A percentile compares a stretch with the other conserved stretches of the same genome.
phyloP scores from a whole-genome alignment of 495 filamentous ascomycete genomes.

The Penicilliopsis zonata region DNA sequence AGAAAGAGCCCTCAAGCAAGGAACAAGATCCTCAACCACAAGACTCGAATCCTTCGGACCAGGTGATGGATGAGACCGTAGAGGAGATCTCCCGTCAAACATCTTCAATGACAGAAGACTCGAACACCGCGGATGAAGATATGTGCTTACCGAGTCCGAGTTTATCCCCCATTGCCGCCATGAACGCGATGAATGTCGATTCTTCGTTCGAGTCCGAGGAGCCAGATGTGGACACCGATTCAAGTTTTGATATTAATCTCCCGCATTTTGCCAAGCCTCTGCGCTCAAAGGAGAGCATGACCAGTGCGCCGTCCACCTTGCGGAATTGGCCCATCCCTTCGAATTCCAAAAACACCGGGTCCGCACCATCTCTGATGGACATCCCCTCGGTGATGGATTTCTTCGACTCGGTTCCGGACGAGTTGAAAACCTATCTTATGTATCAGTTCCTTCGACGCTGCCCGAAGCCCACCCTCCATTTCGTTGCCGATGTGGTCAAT shows the following conservation, averaged over 20 bases:
- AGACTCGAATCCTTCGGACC: slow-evolving; percentile 9
- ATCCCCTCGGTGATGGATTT: slow-evolving; percentile 75
- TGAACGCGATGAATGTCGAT: slow-evolving; percentile 43
- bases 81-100: slow-evolving; percentile 12
- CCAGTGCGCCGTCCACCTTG: slow-evolving; percentile 3
- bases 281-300: slow-evolving; percentile 8
- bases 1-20: slow-evolving; percentile 2
- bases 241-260: slow-evolving; percentile 28
- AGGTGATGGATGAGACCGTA: slow-evolving; percentile 11
- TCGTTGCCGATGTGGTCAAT: slow-evolving; percentile 87
- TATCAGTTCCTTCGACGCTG: slow-evolving; percentile 87
- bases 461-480: slow-evolving; percentile 77
- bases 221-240: slow-evolving; percentile 33
- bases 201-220: slow-evolving; percentile 35
- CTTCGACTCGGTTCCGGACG: slow-evolving; percentile 80
- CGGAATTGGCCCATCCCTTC: slow-evolving; percentile 3
- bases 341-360: slow-evolving; percentile 5
- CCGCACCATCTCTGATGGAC: slow-evolving; percentile 47
- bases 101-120: slow-evolving; percentile 18
- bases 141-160: slow-evolving; percentile 91
- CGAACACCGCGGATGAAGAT: slow-evolving; percentile 64
- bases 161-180: slow-evolving; percentile 79
- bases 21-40: slow-evolving; percentile 5
- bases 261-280: slow-evolving; percentile 12
- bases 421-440: slow-evolving; percentile 89